Conservation (phyloP, 2,329 filamentous ascomycete genomes). For the Paraphoma sp. region DNA sequence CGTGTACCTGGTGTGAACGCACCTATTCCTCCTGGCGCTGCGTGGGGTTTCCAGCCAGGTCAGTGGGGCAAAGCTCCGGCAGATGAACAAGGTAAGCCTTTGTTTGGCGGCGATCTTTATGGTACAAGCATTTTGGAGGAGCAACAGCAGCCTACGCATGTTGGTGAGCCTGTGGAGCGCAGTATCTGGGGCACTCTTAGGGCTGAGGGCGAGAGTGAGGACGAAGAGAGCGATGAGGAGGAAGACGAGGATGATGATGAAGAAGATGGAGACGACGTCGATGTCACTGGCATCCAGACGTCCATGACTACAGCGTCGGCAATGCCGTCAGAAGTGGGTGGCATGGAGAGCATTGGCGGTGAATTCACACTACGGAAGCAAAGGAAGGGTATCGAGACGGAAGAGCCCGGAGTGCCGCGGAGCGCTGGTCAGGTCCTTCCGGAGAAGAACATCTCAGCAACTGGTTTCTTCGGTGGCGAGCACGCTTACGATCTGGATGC, state of each 20-base stretch:
- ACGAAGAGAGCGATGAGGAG: slow-evolving; percentile 65
- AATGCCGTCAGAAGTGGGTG: slow-evolving; percentile 79
- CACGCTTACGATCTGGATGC: slow-evolving; percentile 86
- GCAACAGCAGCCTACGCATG: slow-evolving; percentile 59
- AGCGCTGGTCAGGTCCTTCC: slow-evolving; percentile 89
- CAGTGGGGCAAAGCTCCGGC: slow-evolving; percentile 96
- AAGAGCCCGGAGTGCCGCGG: slow-evolving; percentile 74
- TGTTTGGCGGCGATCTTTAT: slow-evolving; percentile 95
- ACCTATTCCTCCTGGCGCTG: slow-evolving; percentile 83
- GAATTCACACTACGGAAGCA: slow-evolving; percentile 93
- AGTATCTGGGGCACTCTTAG: slow-evolving; percentile 93
- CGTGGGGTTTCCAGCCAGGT: slow-evolving; percentile 94
- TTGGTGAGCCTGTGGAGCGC: slow-evolving; percentile 82
- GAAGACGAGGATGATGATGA: slow-evolving; percentile 72
- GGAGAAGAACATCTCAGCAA: slow-evolving; percentile 82
- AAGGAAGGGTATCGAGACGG: slow-evolving; percentile 80
- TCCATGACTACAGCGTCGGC: slow-evolving; percentile 77
- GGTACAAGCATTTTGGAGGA: slow-evolving; percentile 73
- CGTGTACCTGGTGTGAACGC: slow-evolving; percentile 95
- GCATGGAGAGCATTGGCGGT: slow-evolving; percentile 77
- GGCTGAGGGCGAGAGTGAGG: slow-evolving; percentile 75
- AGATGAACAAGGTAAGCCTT: slow-evolving; percentile 87
- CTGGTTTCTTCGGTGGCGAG: slow-evolving; percentile 96
- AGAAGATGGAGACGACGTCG: slow-evolving; percentile 66
- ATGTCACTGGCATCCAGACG: slow-evolving; percentile 69